Evolutionary conservation across 2,329 filamentous ascomycete species (phyloP).

Genomic region (Septoria petroselini): DNA sequence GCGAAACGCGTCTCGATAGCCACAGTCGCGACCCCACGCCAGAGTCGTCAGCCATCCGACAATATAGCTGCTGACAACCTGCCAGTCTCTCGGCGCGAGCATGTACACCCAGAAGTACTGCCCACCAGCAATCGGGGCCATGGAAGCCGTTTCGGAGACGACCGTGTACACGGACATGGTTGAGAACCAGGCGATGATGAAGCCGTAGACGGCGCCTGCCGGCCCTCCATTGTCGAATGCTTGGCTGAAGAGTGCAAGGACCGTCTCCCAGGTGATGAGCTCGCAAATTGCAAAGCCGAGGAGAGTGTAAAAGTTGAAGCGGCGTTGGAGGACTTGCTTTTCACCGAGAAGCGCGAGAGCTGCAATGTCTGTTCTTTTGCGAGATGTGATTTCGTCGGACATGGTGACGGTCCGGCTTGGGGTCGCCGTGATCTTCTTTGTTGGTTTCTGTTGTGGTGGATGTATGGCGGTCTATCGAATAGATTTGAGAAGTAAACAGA

Average conservation of each 20-base stretch:
- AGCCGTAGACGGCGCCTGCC: slow-evolving; percentile 52
- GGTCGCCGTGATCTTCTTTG: neutral
- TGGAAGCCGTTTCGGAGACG: slow-evolving; percentile 48
- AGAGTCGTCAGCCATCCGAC: slow-evolving; percentile 45
- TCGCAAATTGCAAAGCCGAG: slow-evolving; percentile 48
- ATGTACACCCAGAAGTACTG: slow-evolving; percentile 50
- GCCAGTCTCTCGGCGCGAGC: slow-evolving; percentile 43
- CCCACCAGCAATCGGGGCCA: slow-evolving; percentile 48
- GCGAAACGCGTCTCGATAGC: slow-evolving; percentile 44
- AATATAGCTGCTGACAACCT: slow-evolving; percentile 45
- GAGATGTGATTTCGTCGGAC: slow-evolving; percentile 17
- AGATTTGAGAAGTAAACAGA: slow-evolving; percentile 37
- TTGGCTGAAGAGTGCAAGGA: slow-evolving; percentile 45
- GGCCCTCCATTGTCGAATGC: slow-evolving; percentile 48
- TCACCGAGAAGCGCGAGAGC: slow-evolving; percentile 46
- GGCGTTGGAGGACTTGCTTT: slow-evolving; percentile 46
- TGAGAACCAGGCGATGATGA: slow-evolving; percentile 51
- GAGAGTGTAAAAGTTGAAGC: slow-evolving; percentile 44
- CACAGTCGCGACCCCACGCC: slow-evolving; percentile 45
- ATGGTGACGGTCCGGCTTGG: slow-evolving; percentile 15
- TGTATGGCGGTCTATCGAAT: slow-evolving; percentile 24
- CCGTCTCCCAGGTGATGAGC: slow-evolving; percentile 48
- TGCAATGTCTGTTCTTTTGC: slow-evolving; percentile 35
- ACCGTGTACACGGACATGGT: slow-evolving; percentile 50
- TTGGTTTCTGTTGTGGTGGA: neutral